Evolutionary conservation across 2,329 filamentous ascomycete genomes (phyloP).

Genomic region (Microascus cirrosus): DNA sequence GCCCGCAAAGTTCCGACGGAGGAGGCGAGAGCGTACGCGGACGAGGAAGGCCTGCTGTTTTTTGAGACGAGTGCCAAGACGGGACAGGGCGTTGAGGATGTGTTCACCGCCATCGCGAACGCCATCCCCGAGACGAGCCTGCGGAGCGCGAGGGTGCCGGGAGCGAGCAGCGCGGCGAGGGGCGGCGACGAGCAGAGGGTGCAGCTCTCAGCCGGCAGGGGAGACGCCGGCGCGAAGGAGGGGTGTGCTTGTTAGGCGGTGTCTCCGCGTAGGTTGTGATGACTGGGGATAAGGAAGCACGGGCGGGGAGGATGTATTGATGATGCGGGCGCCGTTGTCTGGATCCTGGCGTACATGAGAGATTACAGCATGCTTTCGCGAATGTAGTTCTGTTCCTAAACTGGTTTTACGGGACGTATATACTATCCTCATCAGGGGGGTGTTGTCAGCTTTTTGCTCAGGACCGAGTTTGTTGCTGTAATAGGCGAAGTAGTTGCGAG

Average conservation of each 20-base stretch:
- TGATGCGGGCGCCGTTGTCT: not conserved
- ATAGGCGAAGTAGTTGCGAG: not conserved
- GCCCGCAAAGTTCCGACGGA: constrained; percentile 83
- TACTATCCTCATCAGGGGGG: not conserved
- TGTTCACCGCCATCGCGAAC: constrained; percentile 97
- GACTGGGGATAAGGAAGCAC: not conserved
- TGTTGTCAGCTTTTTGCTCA: not conserved
- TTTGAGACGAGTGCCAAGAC: constrained; percentile 98
- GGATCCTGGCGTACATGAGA: not conserved
- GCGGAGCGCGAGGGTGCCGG: constrained; percentile 76
- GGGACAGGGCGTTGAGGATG: constrained; percentile 84
- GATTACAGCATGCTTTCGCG: not conserved
- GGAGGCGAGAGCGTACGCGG: constrained; percentile 85
- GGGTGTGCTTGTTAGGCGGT: constrained; percentile 67
- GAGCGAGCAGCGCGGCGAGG: constrained; percentile 46
- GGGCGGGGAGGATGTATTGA: not conserved
- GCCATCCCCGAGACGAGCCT: constrained; percentile 94
- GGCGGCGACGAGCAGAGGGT: constrained; percentile 63
- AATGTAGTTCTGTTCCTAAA: not conserved
- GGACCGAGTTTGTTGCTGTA: not conserved
- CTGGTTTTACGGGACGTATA: not conserved
- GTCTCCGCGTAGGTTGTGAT: not conserved
- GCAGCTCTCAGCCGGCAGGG: constrained; percentile 59
- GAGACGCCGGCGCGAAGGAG: constrained; percentile 71
- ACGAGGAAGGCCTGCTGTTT: constrained; percentile 88